Conservation (phyloP, 352 stramenopile species). For the Saprolegnia parasitica region DNA sequence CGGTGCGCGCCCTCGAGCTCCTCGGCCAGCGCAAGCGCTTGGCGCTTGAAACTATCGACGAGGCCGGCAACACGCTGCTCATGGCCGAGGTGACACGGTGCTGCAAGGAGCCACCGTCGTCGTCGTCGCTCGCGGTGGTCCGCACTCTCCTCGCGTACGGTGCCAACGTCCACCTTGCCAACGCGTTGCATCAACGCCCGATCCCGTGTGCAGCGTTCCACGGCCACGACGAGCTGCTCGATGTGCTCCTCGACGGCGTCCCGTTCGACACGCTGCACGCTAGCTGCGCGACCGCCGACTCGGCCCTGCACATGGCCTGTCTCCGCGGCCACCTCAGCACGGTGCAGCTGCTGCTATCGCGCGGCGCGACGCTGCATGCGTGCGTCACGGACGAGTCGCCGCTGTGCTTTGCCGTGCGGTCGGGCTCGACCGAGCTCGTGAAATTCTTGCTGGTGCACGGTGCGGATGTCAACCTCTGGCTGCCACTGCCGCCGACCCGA, state of each 20-base stretch:
- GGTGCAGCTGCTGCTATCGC: constrained; percentile 13
- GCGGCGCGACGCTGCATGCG: constrained; percentile 6
- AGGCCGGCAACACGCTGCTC: constrained; percentile 20
- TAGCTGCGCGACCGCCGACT: constrained; percentile 10
- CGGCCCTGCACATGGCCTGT: constrained; percentile 25
- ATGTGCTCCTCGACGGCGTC: constrained; percentile 12
- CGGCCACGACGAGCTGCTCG: constrained; percentile 16
- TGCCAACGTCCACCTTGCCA: constrained; percentile 14
- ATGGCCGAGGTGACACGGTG: constrained; percentile 9
- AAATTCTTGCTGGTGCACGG: constrained; percentile 11
- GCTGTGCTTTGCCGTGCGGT: constrained; percentile 23
- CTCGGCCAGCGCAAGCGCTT: constrained; percentile 7
- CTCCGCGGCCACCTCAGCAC: constrained; percentile 17
- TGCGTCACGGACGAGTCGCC: constrained; percentile 19
- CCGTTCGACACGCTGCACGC: not conserved
- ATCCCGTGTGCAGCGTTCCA: constrained; percentile 22
- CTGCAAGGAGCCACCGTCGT: not conserved
- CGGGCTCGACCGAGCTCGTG: constrained; percentile 16
- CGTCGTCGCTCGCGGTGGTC: constrained; percentile 15
- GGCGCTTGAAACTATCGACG: constrained; percentile 1
- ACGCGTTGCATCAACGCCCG: not conserved
- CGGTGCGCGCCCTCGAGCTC: constrained; percentile 9
- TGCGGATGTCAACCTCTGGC: constrained; percentile 22
- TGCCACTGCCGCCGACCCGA: not conserved
- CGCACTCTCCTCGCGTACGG: constrained; percentile 11